These are phyloP conservation scores for Cyclotella sp. DNA, from an alignment of 108 stramenopile genomes.

Conservation along the genomic window DNA sequence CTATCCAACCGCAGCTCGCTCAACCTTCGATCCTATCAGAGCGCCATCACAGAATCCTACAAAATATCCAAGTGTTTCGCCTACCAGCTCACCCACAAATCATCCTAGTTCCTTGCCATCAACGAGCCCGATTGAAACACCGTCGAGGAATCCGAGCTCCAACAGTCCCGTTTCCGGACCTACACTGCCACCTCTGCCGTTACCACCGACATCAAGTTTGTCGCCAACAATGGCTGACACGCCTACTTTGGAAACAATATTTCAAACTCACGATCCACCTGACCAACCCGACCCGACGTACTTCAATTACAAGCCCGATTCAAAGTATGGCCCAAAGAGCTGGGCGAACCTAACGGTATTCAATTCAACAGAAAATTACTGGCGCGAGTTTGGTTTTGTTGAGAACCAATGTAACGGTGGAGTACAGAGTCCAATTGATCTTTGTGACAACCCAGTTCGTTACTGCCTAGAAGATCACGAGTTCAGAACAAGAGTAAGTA, in stretches of 20 bases:
- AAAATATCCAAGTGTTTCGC: background rate
- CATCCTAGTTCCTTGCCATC: background rate
- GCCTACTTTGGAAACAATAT: background rate
- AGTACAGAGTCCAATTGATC: slow-evolving; percentile 46
- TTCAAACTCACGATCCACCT: slow-evolving; percentile 12
- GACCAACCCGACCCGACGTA: slow-evolving; percentile 12
- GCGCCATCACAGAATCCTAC: background rate
- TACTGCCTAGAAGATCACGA: slow-evolving; percentile 35
- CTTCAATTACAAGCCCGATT: slow-evolving; percentile 41
- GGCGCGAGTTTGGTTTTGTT: slow-evolving; percentile 25
- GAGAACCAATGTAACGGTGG: slow-evolving; percentile 26
- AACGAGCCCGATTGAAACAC: background rate
- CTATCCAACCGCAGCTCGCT: background rate
- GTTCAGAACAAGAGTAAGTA: slow-evolving; percentile 18
- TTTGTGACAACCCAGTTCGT: slow-evolving; percentile 20
- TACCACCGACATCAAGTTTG: background rate
- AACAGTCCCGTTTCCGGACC: background rate
- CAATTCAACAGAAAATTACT: slow-evolving; percentile 34
- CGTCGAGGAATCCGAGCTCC: background rate
- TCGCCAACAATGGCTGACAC: background rate
- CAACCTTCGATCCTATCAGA: background rate
- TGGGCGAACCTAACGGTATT: slow-evolving; percentile 28
- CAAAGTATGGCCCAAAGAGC: slow-evolving; percentile 20
- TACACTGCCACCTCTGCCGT: background rate
- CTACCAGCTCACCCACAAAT: background rate